Evolutionary conservation across 2,329 filamentous ascomycete species (phyloP).

Genomic region (Nemania diffusa): DNA sequence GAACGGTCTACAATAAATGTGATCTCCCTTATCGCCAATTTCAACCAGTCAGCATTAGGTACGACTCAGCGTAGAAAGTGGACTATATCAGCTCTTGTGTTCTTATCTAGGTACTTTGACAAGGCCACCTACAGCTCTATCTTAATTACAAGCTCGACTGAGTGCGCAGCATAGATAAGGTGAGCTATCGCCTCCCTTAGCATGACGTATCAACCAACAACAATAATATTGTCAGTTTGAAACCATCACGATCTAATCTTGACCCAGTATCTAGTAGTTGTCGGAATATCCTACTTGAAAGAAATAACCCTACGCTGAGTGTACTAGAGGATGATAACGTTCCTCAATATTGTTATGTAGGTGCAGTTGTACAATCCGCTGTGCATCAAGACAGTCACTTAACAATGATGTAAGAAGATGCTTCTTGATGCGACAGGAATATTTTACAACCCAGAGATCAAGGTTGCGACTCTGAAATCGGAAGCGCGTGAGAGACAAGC

Average conservation of each 20-base stretch:
- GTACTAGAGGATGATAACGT: not conserved
- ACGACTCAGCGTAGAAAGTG: not conserved
- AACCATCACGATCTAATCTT: not conserved
- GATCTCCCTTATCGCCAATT: not conserved
- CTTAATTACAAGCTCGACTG: not conserved
- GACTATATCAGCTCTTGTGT: not conserved
- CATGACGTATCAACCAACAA: not conserved
- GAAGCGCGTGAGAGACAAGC: constrained; percentile 2
- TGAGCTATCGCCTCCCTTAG: not conserved
- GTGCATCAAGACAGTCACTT: not conserved
- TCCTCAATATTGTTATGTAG: not conserved
- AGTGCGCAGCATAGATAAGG: not conserved
- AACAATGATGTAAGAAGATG: not conserved
- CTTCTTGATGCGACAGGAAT: not conserved
- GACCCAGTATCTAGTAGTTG: not conserved
- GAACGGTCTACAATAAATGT: not conserved
- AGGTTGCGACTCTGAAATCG: not conserved
- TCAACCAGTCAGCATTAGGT: not conserved
- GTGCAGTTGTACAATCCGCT: not conserved
- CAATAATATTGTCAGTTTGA: not conserved
- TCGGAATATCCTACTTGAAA: not conserved
- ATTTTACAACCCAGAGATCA: not conserved
- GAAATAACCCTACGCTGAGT: not conserved
- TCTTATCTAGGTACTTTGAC: not conserved
- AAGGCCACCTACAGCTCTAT: not conserved